Percentiles rank a stretch among this genome's conserved stretches.
phyloP scores from a whole-genome alignment of 2,329 filamentous ascomycete genomes.

The Orbilia brochopaga region DNA sequence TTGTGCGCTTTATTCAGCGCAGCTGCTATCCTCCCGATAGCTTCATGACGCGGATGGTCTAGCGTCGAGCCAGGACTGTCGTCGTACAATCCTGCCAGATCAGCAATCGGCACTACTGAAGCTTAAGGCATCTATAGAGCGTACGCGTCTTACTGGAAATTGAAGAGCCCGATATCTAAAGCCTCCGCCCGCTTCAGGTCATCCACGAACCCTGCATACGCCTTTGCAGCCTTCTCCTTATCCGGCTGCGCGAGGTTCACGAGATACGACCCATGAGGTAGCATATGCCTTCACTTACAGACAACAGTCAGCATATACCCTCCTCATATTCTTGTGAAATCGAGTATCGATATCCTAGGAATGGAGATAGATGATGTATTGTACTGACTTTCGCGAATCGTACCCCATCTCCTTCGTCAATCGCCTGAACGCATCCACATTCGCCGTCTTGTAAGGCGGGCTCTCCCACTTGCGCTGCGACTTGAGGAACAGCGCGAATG shows the following conservation, averaged over 20 bases:
- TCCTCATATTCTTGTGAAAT: no score
- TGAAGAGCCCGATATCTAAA: conserved; percentile 89
- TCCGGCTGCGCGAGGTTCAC: conserved; percentile 93
- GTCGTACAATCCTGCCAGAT: conserved; percentile 14
- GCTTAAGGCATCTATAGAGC: neutral
- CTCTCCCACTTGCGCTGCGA: conserved; percentile 94
- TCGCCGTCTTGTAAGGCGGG: conserved; percentile 73
- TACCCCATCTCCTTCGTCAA: conserved; percentile 74
- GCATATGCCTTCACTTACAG: conserved; percentile 65
- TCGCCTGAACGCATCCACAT: conserved; percentile 71
- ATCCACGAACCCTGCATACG: conserved; percentile 83
- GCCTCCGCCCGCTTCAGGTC: conserved; percentile 84
- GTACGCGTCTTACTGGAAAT: conserved; percentile 74
- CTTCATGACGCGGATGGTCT: conserved; percentile 69
- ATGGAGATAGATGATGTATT: neutral
- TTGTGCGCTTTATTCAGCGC: conserved; percentile 82
- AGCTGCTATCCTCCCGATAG: conserved; percentile 77
- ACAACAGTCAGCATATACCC: conserved; percentile 6
- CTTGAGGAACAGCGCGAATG: conserved; percentile 94
- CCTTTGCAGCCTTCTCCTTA: conserved; percentile 77
- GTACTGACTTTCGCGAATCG: conserved; percentile 65
- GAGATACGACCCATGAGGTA: conserved; percentile 94
- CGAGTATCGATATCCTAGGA: neutral
- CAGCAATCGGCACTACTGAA: neutral
- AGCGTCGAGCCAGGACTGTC: conserved; percentile 76